Conservation (phyloP, 176 grass and related monocot genomes). For the Triticum monococcum region DNA sequence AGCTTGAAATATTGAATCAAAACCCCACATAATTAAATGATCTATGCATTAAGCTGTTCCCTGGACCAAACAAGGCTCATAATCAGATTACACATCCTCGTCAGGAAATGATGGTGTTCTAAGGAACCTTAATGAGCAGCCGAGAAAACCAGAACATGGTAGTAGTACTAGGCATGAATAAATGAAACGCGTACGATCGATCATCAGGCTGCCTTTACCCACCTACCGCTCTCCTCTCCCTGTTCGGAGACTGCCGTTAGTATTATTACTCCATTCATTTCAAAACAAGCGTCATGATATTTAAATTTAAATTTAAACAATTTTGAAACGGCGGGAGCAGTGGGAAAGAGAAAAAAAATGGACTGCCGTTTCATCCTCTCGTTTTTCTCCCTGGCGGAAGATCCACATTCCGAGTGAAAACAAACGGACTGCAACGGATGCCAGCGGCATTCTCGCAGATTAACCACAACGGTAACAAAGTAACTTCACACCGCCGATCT, state of each 20-base stretch:
- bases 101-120: neutral
- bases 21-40: neutral
- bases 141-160: neutral
- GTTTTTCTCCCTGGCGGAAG: neutral
- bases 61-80: neutral
- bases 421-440: neutral
- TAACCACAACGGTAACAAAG: neutral
- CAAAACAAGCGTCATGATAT: no score
- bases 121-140: neutral
- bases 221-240: neutral
- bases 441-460: neutral
- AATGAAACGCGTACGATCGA: neutral
- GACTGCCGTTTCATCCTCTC: conserved; percentile 1
- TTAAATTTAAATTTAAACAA: no score
- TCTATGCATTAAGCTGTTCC: neutral
- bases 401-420: no score
- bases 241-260: neutral
- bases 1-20: neutral
- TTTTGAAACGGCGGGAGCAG: no score
- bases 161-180: neutral
- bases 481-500: neutral
- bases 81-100: neutral
- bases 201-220: neutral
- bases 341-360: neutral
- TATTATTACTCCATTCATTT: neutral